Evolutionary conservation across 2,329 filamentous ascomycete genomes (phyloP), one percentile per base, ranked within the genome.

Genomic region (Colletotrichum somersetense): DNA sequence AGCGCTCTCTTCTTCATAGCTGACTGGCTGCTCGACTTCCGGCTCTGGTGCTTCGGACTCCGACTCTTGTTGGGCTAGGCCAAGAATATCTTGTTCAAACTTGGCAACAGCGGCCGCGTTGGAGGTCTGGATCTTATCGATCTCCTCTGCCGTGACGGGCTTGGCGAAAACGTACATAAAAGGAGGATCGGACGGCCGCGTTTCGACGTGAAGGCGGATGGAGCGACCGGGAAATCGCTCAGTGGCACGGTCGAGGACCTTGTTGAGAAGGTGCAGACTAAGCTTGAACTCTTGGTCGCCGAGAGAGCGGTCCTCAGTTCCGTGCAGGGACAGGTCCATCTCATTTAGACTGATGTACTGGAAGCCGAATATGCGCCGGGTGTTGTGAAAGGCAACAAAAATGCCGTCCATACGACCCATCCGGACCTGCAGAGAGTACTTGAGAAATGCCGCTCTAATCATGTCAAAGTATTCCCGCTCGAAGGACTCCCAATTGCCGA

Each of bases 341-440:
- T 99, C 96, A 5, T 89, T 80, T 18, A 98, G 83, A 71, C 91
- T 91, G 72, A 99, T 88, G 79, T 99, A 99, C 81, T 99, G 96
- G 81, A 99, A 99, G 7, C 96, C 96, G 79, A 99, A 99, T 62
- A 99, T 97, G 67, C 95, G 92, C 81, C 95, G 88, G 2, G 95
- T 93, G 80, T 99, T 99, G 85, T 99, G 96, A 80, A 91, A 99
- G 2, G 96, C 96, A 30, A 98, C 93, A 78, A 98, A 99, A 62
- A 98, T 98, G 66, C 96, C 96, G 79, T 99, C 96, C 97, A 99
- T 99, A 62, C 95, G 91, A 23, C 97, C 96, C 90, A 99, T 97
- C 56, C 96, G 93, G 38, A 96, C 97, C 82, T 99, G 96, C 40
- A 99, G 86, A 12, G 95, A 97, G 81, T 99, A 99, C 79, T 99